Percentiles rank a stretch among this genome's conserved stretches.
Conservation (phyloP, 2,329 filamentous ascomycete genomes). For the Botrytis deweyae region DNA sequence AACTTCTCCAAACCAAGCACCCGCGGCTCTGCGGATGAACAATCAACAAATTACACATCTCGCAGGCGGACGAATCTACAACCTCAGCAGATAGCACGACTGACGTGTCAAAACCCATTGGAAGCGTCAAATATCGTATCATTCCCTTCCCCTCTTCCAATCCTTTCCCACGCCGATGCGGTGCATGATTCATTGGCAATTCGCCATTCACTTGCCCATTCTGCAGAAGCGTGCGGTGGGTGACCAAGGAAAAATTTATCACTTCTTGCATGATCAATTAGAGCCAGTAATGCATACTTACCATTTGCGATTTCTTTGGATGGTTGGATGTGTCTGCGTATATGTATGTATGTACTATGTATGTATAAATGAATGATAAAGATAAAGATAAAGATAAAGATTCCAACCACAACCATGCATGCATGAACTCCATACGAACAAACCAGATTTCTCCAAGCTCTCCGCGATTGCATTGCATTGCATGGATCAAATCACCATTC, state of each 20-base stretch:
- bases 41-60: not conserved
- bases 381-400: not conserved
- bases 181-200: not conserved
- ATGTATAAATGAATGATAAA: slow-evolving; percentile 24
- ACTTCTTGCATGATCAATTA: not conserved
- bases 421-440: not conserved
- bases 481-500: slow-evolving; percentile 25
- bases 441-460: slow-evolving; percentile 18
- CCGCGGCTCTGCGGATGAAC: slow-evolving; percentile 32
- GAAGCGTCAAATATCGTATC: slow-evolving; percentile 13
- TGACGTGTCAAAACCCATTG: slow-evolving; percentile 37
- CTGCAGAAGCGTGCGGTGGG: not conserved
- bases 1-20: not conserved
- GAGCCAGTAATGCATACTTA: not conserved
- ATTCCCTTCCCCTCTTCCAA: slow-evolving; percentile 23
- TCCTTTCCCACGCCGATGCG: not conserved
- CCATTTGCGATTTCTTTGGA: not conserved
- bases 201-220: not conserved
- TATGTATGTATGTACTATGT: slow-evolving; percentile 12
- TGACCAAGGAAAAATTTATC: slow-evolving; percentile 1
- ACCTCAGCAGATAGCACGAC: slow-evolving; percentile 21
- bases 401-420: slow-evolving; percentile 4
- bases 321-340: not conserved
- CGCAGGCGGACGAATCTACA: slow-evolving; percentile 19
- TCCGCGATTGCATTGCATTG: not conserved